A percentile compares a stretch with the other conserved stretches of the same genome.
phyloP scores from a whole-genome alignment of 2,329 filamentous ascomycete species.

The Cytospora schulzeri region DNA sequence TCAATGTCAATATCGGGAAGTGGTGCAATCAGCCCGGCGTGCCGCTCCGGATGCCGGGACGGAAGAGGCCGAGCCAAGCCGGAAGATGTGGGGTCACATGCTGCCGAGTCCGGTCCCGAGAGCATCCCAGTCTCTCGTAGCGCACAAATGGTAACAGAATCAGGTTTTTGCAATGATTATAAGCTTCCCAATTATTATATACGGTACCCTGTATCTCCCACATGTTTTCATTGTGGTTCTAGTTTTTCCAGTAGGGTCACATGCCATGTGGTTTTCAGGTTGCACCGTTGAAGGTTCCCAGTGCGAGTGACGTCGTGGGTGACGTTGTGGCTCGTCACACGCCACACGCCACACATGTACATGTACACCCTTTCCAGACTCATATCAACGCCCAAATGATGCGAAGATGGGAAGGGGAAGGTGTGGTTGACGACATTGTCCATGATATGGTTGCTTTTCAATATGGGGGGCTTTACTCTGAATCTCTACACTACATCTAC shows the following conservation, averaged over 20 bases:
- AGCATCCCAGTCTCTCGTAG: no score
- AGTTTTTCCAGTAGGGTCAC: neutral
- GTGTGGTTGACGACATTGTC: slow-evolving; percentile 25
- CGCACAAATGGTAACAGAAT: neutral
- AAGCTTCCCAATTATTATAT: neutral
- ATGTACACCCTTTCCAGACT: neutral
- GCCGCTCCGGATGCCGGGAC: neutral
- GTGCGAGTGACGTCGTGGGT: slow-evolving; percentile 25
- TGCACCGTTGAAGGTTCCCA: neutral
- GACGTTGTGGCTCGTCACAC: slow-evolving; percentile 27
- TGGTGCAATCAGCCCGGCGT: neutral
- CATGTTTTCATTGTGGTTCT: neutral
- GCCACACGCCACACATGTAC: slow-evolving; percentile 14
- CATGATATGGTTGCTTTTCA: neutral
- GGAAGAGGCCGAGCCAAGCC: neutral
- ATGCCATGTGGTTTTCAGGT: neutral
- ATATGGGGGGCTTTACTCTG: neutral
- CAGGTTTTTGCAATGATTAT: neutral
- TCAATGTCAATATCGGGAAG: neutral
- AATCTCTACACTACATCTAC: neutral
- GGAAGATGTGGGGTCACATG: neutral
- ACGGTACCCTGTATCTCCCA: neutral
- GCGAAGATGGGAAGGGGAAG: slow-evolving; percentile 10
- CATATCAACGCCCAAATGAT: no score
- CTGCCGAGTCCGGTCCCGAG: neutral